Conservation (phyloP, 2,329 filamentous ascomycete genomes). For the Ophiostoma perfectum region DNA sequence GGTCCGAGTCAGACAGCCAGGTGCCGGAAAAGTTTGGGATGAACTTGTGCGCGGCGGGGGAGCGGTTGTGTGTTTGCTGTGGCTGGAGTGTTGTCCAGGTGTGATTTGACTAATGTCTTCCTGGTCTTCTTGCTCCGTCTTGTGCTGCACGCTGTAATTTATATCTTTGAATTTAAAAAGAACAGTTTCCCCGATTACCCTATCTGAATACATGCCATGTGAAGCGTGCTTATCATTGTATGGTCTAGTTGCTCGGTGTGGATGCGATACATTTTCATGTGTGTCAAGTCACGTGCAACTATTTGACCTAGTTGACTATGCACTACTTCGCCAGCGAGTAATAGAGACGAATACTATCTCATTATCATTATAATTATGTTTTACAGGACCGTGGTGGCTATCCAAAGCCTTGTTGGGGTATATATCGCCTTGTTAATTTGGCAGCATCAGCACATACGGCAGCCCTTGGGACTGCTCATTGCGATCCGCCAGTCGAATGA, state of each 20-base stretch:
- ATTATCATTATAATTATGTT: background rate
- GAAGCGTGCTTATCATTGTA: background rate
- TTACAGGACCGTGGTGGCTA: background rate
- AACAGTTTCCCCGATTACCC: slow-evolving; percentile 43
- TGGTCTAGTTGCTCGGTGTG: background rate
- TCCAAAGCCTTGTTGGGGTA: background rate
- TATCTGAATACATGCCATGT: slow-evolving; percentile 24
- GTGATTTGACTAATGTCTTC: slow-evolving; percentile 9
- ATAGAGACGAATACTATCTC: too few relatives aligned
- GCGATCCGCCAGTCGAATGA: slow-evolving; percentile 41
- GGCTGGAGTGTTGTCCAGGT: slow-evolving; percentile 2
- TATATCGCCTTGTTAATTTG: background rate
- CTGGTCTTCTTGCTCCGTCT: slow-evolving; percentile 16
- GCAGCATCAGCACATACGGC: slow-evolving; percentile 36
- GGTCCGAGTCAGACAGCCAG: background rate
- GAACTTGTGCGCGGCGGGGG: slow-evolving; percentile 16
- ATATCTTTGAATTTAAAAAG: slow-evolving; percentile 41
- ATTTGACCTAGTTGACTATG: background rate
- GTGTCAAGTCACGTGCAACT: background rate
- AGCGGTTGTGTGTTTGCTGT: slow-evolving; percentile 19
- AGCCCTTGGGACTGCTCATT: slow-evolving; percentile 32
- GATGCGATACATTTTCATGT: background rate
- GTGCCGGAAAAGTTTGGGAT: slow-evolving; percentile 15
- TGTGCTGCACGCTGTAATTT: slow-evolving; percentile 48
- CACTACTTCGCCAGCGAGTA: too few relatives aligned